Conservation (phyloP, 192 early-diverging fungal species). For the Funneliformis mosseae region DNA sequence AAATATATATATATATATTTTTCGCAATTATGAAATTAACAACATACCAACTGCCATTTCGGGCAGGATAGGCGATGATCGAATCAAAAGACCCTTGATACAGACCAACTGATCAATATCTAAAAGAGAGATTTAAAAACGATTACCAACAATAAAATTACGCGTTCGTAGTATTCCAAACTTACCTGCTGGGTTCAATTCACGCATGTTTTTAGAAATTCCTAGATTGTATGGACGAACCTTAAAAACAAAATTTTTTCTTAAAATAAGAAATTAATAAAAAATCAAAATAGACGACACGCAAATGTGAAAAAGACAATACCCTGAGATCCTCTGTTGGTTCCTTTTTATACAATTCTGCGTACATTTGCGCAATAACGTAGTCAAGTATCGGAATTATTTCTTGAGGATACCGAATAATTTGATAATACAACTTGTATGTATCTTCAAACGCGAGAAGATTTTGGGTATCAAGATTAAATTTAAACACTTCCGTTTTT, state of each 20-base stretch:
- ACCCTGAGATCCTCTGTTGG: not conserved
- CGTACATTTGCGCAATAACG: slow-evolving; percentile 72
- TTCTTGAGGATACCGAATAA: slow-evolving; percentile 94
- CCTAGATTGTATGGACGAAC: slow-evolving; percentile 88
- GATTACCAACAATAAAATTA: slow-evolving; percentile 3
- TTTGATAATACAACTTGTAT: slow-evolving; percentile 78
- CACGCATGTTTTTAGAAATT: slow-evolving; percentile 83
- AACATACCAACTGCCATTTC: slow-evolving; percentile 80
- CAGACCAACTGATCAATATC: slow-evolving; percentile 98
- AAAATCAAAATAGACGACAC: not conserved
- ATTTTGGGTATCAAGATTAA: slow-evolving; percentile 93
- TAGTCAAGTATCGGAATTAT: slow-evolving; percentile 95
- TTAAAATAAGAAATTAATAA: slow-evolving; percentile 9
- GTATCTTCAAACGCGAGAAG: slow-evolving; percentile 67
- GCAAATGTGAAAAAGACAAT: not conserved
- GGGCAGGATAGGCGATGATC: slow-evolving; percentile 89
- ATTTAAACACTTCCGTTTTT: slow-evolving; percentile 58
- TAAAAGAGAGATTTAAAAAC: slow-evolving; percentile 23
- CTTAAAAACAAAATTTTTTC: slow-evolving; percentile 33
- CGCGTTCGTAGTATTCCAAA: not conserved
- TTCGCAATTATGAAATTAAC: not conserved
- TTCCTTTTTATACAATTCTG: slow-evolving; percentile 59
- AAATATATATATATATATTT: no score
- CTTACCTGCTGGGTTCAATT: slow-evolving; percentile 84
- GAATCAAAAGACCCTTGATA: slow-evolving; percentile 92